Base-by-base conservation (phyloP, 176 grass and related monocot species). In the Bonia amplexicaulis region DNA sequence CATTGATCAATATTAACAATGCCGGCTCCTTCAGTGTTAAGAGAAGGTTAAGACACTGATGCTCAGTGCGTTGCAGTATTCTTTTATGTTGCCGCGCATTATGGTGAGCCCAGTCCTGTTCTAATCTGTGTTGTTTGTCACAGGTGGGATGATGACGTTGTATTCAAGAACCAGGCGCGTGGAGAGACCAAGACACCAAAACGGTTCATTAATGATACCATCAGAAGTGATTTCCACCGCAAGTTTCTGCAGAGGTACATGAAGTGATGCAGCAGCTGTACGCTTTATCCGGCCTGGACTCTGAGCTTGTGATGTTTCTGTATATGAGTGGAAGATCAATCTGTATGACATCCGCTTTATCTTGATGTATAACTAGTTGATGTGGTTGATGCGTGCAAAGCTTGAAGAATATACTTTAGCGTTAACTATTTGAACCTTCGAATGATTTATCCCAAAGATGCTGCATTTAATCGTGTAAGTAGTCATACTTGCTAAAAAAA, bases 211-310 rank as follows among this genome's bases (percentile, higher is more conserved):
- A 98, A 95, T 12, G 96, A 98, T 65, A 95, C 96, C 29, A 95
- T 98, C 73, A 93, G 96, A 63, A 98, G 87, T 35, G 96, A 98
- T 82, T 98, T 98, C 83, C 96, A 98, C 47, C 96, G 91, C 44
- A 95, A 98, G 76, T 98, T 98, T 76, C 74, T 99, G 90, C 91
- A 99, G 48, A 93, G 93, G 69, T 99, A 99, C 88, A 96, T 99
- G 93, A 99, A 99, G 73, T 98, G 85, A 94, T 76, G 54, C 37
- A 39, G 54, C 35, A 40, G 61, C 40, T 76, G 51, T 15, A 61
- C 5, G 27, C 45, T 19, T 45, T 69, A 20, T 80, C 20, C 26
- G 27, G 6, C 3, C 22, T 69, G 10, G 9, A 4, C 61, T 7
- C 17, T 46, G 15, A 79, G 25, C 22, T 40, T 41, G 63, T 48